Evolutionary conservation across 1,284 basidiomycete species (phyloP), one percentile per base, ranked within the genome.

Genomic region (Prillingera fragicola): DNA sequence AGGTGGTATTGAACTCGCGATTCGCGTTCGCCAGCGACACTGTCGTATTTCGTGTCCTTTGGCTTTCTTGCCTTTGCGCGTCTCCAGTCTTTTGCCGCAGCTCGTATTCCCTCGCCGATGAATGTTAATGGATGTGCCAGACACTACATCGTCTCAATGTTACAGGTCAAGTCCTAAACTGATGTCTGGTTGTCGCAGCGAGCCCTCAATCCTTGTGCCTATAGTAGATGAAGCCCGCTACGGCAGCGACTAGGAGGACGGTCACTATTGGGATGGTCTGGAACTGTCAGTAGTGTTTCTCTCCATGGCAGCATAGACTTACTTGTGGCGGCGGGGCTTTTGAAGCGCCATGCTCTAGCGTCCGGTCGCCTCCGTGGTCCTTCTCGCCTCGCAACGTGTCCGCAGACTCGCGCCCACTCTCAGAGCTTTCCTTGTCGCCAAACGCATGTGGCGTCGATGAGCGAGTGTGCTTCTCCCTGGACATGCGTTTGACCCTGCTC

Each of bases 171-270:
- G 9, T 17, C 13, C 14, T n/a, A 28, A n/a, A 28, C 5, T 13
- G 5, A 28, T 28, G 4, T 28, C 27, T 10, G 27, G 8, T 29
- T 28, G 27, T 24, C 23, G 33, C n/a, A 10, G n/a, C n/a, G 21
- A 19, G 8, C 14, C 8, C 14, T 33, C 38, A 52, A 25, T 62
- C 60, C 31, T 52, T 60, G 31, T 62, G 50, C 35, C 56, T 51
- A 33, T 60, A 65, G 38, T 64, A 65, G 26, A 66, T 36, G 19
- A 63, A 59, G 24, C 65, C 65, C 8, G 63, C 67, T 2, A 65
- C 57, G 5, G 61, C 59, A 4, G 62, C 62, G 8, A 69, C 62
- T 17, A 65, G 52, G 23, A 65, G 38, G 2, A 66, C 63, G 1
- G 60, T 62, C 31, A 61, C 55, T 13, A 67, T 52, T 10, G 61